Conservation (phyloP, 2,329 filamentous ascomycete genomes). For the Aspergillus aculeatus region DNA sequence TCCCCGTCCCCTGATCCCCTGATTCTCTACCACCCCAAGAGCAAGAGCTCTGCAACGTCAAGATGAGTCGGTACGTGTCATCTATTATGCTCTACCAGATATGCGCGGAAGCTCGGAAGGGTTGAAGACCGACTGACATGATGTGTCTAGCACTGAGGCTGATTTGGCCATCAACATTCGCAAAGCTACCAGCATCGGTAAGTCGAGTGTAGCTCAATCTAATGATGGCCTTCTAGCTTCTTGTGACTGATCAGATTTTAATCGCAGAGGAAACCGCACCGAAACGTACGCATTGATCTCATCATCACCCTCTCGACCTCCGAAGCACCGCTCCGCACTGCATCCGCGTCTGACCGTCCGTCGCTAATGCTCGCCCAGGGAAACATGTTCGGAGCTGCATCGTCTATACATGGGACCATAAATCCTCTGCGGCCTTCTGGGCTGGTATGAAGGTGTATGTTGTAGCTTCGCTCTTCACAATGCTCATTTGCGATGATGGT, state of each 20-base stretch:
- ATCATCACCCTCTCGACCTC: constrained; percentile 5
- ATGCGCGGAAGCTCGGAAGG: neutral
- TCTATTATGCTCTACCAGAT: neutral
- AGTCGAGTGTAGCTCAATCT: constrained; percentile 18
- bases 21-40: constrained; percentile 14
- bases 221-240: neutral
- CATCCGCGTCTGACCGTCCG: neutral
- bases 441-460: constrained; percentile 95
- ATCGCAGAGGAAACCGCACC: constrained; percentile 62
- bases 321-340: constrained; percentile 3
- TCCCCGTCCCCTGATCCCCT: constrained; percentile 22
- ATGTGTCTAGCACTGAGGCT: constrained; percentile 54
- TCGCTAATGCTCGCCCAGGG: constrained; percentile 39
- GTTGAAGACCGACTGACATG: constrained; percentile 6
- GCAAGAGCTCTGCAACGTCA: constrained; percentile 48
- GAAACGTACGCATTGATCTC: constrained; percentile 53
- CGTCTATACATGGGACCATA: constrained; percentile 99
- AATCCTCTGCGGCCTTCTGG: constrained; percentile 94
- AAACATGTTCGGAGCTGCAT: constrained; percentile 99
- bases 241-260: constrained; percentile 19
- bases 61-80: constrained; percentile 59
- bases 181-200: constrained; percentile 64
- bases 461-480: neutral
- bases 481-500: neutral
- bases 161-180: constrained; percentile 66